phyloP scores from a whole-genome alignment of 1,139 yeast genomes.

The Geotrichum carabidarum region DNA sequence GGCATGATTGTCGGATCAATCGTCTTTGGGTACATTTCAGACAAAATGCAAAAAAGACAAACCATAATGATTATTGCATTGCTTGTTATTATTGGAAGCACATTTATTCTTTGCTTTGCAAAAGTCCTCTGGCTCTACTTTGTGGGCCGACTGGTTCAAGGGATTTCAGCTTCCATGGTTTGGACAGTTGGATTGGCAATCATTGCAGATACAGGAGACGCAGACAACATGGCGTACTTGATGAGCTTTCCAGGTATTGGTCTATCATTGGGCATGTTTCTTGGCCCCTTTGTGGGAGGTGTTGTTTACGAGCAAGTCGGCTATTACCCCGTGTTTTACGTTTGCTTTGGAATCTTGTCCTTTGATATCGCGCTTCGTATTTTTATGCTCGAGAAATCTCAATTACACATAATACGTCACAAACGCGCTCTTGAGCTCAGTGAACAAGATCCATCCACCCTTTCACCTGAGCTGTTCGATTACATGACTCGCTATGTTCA shows the following conservation, averaged over 20 bases:
- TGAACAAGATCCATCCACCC: neutral
- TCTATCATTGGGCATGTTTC: constrained; percentile 32
- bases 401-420: constrained; percentile 7
- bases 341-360: constrained; percentile 34
- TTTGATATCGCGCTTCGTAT: constrained; percentile 35
- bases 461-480: constrained; percentile 1
- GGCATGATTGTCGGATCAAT: constrained; percentile 36
- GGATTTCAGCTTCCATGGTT: constrained; percentile 37
- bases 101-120: constrained; percentile 33
- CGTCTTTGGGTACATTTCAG: constrained; percentile 34
- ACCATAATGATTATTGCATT: constrained; percentile 35
- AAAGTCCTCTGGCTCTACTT: constrained; percentile 30
- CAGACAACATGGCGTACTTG: constrained; percentile 28
- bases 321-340: constrained; percentile 35
- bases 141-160: constrained; percentile 37
- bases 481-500: constrained; percentile 10
- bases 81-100: constrained; percentile 32
- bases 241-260: constrained; percentile 37
- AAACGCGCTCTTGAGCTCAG: constrained; percentile 17
- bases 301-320: constrained; percentile 36
- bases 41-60: constrained; percentile 29
- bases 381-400: constrained; percentile 32
- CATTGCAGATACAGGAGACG: constrained; percentile 33
- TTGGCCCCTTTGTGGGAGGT: constrained; percentile 40
- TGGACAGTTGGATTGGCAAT: constrained; percentile 41